Evolutionary conservation across 106 monocot species (phyloP), one percentile per base, ranked within the genome.

Genomic region (Dioscorea zingiberensis): DNA sequence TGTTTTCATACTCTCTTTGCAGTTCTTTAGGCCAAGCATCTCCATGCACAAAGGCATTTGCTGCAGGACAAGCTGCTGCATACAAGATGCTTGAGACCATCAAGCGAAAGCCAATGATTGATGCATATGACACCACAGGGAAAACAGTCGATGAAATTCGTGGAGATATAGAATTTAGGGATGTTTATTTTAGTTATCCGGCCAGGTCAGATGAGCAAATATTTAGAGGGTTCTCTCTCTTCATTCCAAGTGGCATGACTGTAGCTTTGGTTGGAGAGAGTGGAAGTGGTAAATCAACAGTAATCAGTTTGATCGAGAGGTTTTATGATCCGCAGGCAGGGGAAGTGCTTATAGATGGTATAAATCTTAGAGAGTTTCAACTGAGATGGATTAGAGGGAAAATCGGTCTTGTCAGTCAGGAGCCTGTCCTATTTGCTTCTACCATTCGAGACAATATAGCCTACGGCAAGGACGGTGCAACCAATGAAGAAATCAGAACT

Each of bases 11-110:
- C 0, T 9, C 47, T 25, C 60, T 69, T 25, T 75, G 32, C 63
- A 86, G 86, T 27, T 69, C 82, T 45, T 57, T 86, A 51, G 76
- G 76, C 14, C 76, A 82, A 72, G 58, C 71, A 56, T 75, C 79
- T 11, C 82, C 86, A 63, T 70, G 82, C 76, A 24, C 79, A 63
- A 62, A 64, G n/a, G 78, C 82, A 66, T 82, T 86, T 82, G 82
- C 73, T 46, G 69, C 72, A 25, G 86, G 82, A 54, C 75, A 79
- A 66, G 76, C 82, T 64, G 82, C 86, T 48, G 86, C 86, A 25
- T 86, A 72, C 65, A 86, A 82, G 32, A 86, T 86, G 82, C 82
- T 86, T 48, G 73, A 86, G 65, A 82, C 82, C 22, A 86, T 86
- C 55, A 86, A 76, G n/a, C 63, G 82, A 69, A 82, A 76, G 56